A percentile compares a stretch with the other conserved stretches of the same genome.
Conservation (phyloP, 1,139 yeast genomes). For the Yamadazyma triangularis region DNA sequence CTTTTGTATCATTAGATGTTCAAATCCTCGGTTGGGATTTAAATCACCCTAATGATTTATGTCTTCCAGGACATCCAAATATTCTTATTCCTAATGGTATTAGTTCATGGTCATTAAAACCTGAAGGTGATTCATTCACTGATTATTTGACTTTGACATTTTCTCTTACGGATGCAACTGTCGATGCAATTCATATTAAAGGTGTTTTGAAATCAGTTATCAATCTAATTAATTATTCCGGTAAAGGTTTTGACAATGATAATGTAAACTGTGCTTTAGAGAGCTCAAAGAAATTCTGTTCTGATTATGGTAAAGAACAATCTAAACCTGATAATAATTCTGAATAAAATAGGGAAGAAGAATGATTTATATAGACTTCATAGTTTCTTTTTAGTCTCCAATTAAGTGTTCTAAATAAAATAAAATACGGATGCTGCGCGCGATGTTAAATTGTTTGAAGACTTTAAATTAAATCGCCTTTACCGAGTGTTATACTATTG, state of each 20-base stretch:
- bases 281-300: slow-evolving; percentile 22
- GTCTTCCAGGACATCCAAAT: slow-evolving; percentile 17
- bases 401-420: too few species aligned
- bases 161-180: slow-evolving; percentile 32
- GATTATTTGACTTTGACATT: slow-evolving; percentile 29
- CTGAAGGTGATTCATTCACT: neutral
- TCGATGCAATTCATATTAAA: slow-evolving; percentile 25
- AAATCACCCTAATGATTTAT: slow-evolving; percentile 15
- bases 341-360: neutral
- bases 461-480: neutral
- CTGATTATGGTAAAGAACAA: slow-evolving; percentile 14
- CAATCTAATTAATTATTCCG: slow-evolving; percentile 11
- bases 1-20: slow-evolving; percentile 35
- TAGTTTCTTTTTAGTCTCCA: too few species aligned
- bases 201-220: slow-evolving; percentile 18
- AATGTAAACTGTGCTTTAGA: slow-evolving; percentile 29
- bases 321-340: neutral
- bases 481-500: neutral
- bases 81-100: slow-evolving; percentile 34
- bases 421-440: too few species aligned
- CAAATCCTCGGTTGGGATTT: slow-evolving; percentile 34
- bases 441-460: too few species aligned
- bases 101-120: slow-evolving; percentile 19
- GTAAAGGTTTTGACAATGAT: slow-evolving; percentile 23
- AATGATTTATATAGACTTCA: neutral